These are phyloP conservation scores for Backusella liffmaniae DNA, from an alignment of 192 early-diverging fungal species.

Conservation along the genomic window DNA sequence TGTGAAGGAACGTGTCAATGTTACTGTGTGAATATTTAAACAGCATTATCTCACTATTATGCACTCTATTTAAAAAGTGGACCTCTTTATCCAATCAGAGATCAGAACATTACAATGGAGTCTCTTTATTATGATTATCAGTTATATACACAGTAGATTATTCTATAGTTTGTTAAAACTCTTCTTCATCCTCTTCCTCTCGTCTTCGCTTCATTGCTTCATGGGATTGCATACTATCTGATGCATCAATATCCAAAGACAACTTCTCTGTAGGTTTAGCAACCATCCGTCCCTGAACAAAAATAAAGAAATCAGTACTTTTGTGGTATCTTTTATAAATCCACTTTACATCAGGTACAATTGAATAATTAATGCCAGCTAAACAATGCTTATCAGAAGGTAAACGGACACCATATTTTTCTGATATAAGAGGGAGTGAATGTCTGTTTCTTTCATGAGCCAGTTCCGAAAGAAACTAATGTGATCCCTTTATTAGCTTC, in stretches of 20 bases:
- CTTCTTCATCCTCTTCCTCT: conserved; percentile 32
- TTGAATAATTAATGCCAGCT: conserved; percentile 74
- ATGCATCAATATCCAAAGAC: background rate
- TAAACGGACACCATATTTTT: conserved; percentile 75
- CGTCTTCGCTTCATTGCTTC: conserved; percentile 9
- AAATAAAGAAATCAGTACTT: background rate
- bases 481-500: background rate
- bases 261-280: conserved; percentile 11
- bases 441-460: conserved; percentile 74
- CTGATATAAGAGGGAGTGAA: conserved; percentile 71
- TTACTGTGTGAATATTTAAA: background rate
- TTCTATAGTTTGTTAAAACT: conserved; percentile 11
- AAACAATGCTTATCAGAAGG: conserved; percentile 74
- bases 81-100: too few relatives aligned
- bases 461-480: conserved; percentile 67
- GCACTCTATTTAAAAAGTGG: too few relatives aligned
- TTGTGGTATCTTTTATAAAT: too few relatives aligned
- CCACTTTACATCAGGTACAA: conserved; percentile 58
- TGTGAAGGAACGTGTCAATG: background rate
- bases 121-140: background rate
- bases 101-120: background rate
- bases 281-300: background rate
- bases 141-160: background rate
- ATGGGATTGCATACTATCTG: background rate
- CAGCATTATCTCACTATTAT: too few relatives aligned